phyloP scores from a whole-genome alignment of 2,329 filamentous ascomycete species.

The Fusarium solani-melongenae region DNA sequence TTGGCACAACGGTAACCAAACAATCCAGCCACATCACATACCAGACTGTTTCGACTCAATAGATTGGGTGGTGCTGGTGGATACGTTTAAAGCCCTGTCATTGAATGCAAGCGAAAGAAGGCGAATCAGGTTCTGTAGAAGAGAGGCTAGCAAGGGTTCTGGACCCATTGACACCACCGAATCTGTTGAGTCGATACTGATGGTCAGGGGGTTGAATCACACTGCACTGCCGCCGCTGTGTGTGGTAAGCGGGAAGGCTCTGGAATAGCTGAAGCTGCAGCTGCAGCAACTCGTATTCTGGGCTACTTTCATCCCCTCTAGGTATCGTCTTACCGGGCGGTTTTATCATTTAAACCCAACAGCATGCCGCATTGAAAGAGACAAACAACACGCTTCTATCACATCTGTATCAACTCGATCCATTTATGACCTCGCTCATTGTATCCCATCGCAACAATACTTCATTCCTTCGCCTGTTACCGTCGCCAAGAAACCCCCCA shows the following conservation, averaged over 20 bases:
- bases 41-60: background rate
- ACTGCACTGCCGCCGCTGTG: no score
- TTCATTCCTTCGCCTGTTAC: background rate
- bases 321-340: background rate
- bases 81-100: background rate
- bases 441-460: background rate
- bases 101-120: background rate
- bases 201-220: no score
- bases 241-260: background rate
- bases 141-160: background rate
- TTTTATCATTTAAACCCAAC: background rate
- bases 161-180: background rate
- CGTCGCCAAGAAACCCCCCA: background rate
- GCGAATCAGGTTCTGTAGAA: background rate
- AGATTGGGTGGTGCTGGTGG: background rate
- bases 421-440: background rate
- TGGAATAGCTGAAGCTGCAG: background rate
- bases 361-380: background rate
- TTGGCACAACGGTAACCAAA: background rate
- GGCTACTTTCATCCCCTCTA: no score
- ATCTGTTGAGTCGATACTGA: background rate
- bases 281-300: no score
- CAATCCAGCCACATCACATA: background rate
- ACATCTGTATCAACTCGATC: background rate
- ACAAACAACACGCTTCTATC: background rate